Base-by-base conservation (phyloP, 1,139 yeast species). In the Ogataea hybrid region DNA sequence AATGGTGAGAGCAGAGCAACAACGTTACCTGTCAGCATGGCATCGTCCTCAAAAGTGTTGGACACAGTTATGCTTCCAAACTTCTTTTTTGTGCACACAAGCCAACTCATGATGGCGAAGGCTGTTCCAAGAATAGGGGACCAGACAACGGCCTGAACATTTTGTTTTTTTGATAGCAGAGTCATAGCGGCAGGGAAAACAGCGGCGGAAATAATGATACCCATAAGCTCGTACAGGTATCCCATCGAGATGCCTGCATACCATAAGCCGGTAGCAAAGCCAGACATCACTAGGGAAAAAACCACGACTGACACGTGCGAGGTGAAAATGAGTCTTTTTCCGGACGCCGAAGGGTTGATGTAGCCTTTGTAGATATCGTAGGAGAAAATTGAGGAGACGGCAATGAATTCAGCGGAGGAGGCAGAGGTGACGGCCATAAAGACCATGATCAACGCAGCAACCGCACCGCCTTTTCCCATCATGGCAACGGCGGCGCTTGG, bases 401-500 rank as follows among this genome's bases (percentile, higher is more conserved):
- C 87, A 61, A 89, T 84, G 56, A 88, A 74, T 63, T 88, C 96
- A 20, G 96, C 90, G 30, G 95, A 86, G 79, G 81, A 77, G 32
- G 89, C 89, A 33, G 85, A 79, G 0, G 89, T 82, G 34, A 79
- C 84, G 33, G 89, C 87, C 88, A 87, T 84, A 65, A 88, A 88
- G 11, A 87, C 77, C 69, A 89, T 68, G 31, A 89, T 62, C 45
- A 88, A 71, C 5, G 90, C 73, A 28, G 89, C 87, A 28, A 79
- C 87, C 8, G 95, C 95, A 49, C 96, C 96, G 46, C 92, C 87
- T 53, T 74, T 81, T 36, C 96, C 96, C 59, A 89, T 70, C 39
- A 89, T 67, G 1, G 95, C 88, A 21, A 80, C 83, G 1, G 96
- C 94, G n/a, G 95, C 94, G 51, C 84, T 81, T 11, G 96, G 96